Conservation (phyloP, 148 eudicot species). For the Vaccinium corymbosum region DNA sequence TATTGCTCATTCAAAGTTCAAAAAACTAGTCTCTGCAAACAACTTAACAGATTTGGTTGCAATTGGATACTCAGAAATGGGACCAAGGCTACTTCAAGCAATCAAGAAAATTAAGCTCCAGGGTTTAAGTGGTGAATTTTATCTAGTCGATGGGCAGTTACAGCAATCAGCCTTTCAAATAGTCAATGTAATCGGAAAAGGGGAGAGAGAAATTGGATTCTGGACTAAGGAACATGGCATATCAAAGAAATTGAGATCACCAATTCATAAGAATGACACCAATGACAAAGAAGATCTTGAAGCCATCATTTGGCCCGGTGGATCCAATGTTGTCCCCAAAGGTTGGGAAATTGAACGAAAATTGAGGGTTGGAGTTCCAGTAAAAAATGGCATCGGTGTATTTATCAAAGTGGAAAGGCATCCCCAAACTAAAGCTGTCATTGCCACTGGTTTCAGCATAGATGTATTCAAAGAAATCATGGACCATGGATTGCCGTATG, state of each 20-base stretch:
- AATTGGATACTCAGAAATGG: constrained; percentile 42
- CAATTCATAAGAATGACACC: constrained; percentile 14
- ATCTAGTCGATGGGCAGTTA: constrained; percentile 39
- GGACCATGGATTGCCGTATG: constrained; percentile 26
- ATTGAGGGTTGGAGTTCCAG: constrained; percentile 46
- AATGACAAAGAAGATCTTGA: constrained; percentile 30
- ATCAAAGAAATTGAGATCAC: constrained; percentile 8
- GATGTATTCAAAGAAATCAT: constrained; percentile 30
- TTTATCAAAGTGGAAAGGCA: constrained; percentile 34
- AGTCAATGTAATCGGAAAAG: constrained; percentile 15
- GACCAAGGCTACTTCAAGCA: constrained; percentile 35
- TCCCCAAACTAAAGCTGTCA: constrained; percentile 12
- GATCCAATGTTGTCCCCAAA: constrained; percentile 31
- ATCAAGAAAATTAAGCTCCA: constrained; percentile 29
- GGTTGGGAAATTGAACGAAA: constrained; percentile 56
- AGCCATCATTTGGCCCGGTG: constrained; percentile 64
- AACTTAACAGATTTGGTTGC: constrained; percentile 32
- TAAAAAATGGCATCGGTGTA: constrained; percentile 22
- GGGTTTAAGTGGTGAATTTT: constrained; percentile 60
- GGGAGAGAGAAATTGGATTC: constrained; percentile 42
- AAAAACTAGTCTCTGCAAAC: constrained; percentile 9
- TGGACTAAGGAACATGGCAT: constrained; percentile 53
- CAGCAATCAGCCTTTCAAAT: too few relatives aligned
- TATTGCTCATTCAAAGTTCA: constrained; percentile 18
- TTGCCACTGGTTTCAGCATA: constrained; percentile 21